Evolutionary conservation across 2,329 filamentous ascomycete genomes (phyloP).

Genomic region (Cladosporium austrohemisphaericum): DNA sequence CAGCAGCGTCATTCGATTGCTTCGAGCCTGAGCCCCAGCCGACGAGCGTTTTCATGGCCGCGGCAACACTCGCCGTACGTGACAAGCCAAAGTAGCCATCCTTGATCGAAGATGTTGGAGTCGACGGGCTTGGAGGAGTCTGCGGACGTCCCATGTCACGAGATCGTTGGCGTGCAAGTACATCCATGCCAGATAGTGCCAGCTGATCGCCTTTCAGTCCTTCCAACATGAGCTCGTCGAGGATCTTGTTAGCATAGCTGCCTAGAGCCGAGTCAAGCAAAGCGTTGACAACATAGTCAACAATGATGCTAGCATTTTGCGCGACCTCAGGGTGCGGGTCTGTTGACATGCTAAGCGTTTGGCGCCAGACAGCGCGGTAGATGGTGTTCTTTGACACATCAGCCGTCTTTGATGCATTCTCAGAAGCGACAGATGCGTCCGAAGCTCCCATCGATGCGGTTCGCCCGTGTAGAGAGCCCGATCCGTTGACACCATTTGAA

Average conservation of each 20-base stretch:
- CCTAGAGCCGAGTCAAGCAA: constrained; percentile 75
- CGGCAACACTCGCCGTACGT: constrained; percentile 62
- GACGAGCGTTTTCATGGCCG: constrained; percentile 61
- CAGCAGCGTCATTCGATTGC: constrained; percentile 22
- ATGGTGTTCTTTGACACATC: constrained; percentile 73
- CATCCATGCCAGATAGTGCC: constrained; percentile 28
- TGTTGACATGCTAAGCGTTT: constrained; percentile 82
- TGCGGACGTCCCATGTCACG: constrained; percentile 48
- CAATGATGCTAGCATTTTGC: constrained; percentile 74
- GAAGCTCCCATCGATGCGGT: constrained; percentile 52
- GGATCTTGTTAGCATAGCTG: constrained; percentile 63
- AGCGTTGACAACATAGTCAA: constrained; percentile 78
- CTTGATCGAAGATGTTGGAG: constrained; percentile 46
- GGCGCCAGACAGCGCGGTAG: constrained; percentile 91
- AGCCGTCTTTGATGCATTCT: constrained; percentile 45
- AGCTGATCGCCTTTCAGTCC: constrained; percentile 21
- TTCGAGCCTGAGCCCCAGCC: constrained; percentile 32
- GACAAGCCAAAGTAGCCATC: constrained; percentile 61
- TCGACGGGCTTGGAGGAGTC: constrained; percentile 40
- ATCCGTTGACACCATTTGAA: constrained; percentile 16
- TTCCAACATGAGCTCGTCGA: constrained; percentile 62
- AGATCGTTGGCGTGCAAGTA: constrained; percentile 38
- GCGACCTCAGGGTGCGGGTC: constrained; percentile 94
- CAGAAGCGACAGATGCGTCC: constrained; percentile 32
- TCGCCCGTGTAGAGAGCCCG: constrained; percentile 11